A percentile compares a stretch with the other conserved stretches of the same genome.
Conservation (phyloP, 2,329 filamentous ascomycete species). For the Alternaria triticina region DNA sequence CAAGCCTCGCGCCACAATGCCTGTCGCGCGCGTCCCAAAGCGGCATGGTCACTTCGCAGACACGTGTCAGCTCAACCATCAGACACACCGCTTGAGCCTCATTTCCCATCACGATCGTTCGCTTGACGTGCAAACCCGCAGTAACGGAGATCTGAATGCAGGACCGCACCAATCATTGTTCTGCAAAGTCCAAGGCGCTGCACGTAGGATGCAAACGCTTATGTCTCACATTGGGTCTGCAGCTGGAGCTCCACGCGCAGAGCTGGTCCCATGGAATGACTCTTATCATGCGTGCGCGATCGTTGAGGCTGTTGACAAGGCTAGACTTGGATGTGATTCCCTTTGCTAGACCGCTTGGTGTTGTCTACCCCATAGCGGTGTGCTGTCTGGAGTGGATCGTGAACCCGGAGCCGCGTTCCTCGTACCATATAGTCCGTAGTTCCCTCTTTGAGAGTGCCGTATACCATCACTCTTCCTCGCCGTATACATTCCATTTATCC, state of each 20-base stretch:
- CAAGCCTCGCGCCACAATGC: neutral
- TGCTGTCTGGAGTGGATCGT: neutral
- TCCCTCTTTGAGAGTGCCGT: neutral
- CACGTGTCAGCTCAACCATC: slow-evolving; percentile 14
- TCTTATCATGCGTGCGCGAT: slow-evolving; percentile 4
- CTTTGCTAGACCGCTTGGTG: neutral
- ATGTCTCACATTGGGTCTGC: neutral
- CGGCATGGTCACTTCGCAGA: neutral
- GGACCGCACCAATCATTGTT: neutral
- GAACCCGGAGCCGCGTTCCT: neutral
- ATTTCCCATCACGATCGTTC: slow-evolving; percentile 1
- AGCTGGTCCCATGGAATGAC: neutral
- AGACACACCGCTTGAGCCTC: slow-evolving; percentile 14
- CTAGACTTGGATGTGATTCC: neutral
- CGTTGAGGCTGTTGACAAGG: neutral
- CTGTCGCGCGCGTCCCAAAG: neutral
- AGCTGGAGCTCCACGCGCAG: neutral
- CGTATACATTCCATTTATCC: neutral
- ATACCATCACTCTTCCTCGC: neutral
- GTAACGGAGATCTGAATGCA: neutral
- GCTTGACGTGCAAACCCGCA: neutral
- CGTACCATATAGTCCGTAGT: neutral
- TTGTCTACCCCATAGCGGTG: neutral
- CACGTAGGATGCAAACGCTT: slow-evolving; percentile 1
- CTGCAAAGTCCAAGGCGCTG: neutral